phyloP scores from a whole-genome alignment of 1,284 basidiomycete genomes.

The Golubevia sp. region DNA sequence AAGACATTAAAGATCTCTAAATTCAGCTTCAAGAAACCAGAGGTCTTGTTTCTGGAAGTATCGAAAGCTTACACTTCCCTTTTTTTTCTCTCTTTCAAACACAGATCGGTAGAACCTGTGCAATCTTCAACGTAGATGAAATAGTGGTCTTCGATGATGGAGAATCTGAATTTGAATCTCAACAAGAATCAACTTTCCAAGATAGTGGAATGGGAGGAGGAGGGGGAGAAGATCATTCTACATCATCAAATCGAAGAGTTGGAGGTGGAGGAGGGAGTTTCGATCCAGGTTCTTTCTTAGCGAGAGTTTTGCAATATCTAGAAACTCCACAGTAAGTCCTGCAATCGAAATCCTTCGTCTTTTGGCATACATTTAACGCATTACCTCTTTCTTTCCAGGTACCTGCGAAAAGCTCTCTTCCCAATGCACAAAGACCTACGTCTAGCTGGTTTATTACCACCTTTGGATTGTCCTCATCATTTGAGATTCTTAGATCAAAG shows the following conservation, averaged over 20 bases:
- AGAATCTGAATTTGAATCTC: neutral
- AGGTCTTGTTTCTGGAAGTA: too few relatives aligned
- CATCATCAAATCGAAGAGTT: neutral
- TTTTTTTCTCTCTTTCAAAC: neutral
- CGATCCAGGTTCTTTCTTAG: conserved; percentile 46
- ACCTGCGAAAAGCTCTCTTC: conserved; percentile 53
- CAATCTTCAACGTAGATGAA: conserved; percentile 60
- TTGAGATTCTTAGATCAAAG: conserved; percentile 47
- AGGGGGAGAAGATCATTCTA: conserved; percentile 3
- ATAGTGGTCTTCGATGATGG: conserved; percentile 43
- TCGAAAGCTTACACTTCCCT: too few relatives aligned
- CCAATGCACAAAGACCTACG: conserved; percentile 58
- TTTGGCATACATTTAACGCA: too few relatives aligned
- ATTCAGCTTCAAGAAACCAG: too few relatives aligned
- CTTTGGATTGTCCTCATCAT: conserved; percentile 59
- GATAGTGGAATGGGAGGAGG: neutral
- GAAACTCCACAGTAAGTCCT: conserved; percentile 55
- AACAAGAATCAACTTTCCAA: conserved; percentile 1
- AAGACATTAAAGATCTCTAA: too few relatives aligned
- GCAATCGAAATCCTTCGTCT: neutral
- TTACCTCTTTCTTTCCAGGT: conserved; percentile 19
- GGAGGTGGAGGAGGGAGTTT: conserved; percentile 13
- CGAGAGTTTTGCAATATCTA: conserved; percentile 55
- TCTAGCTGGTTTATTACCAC: conserved; percentile 57
- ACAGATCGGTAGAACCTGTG: conserved; percentile 53